Conservation (phyloP, 176 grass and related monocot species). For the Pharus latifolius region DNA sequence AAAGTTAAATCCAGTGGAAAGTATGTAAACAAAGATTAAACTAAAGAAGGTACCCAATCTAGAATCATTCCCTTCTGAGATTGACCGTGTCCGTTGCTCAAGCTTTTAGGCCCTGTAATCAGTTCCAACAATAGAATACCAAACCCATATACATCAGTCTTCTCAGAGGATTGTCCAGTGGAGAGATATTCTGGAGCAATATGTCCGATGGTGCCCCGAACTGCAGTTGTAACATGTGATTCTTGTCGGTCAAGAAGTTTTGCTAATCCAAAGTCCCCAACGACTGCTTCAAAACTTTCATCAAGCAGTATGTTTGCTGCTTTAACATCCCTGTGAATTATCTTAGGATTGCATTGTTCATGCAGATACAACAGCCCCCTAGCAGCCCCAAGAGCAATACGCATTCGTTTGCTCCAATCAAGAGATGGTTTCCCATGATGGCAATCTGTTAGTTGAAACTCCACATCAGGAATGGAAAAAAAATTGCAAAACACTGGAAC, state of each 20-base stretch:
- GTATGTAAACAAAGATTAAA: not conserved
- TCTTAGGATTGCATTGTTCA: slow-evolving; percentile 97
- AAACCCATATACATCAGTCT: slow-evolving; percentile 96
- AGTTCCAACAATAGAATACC: slow-evolving; percentile 92
- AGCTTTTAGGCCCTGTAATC: slow-evolving; percentile 76
- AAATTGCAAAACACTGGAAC: not conserved
- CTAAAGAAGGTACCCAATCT: slow-evolving; percentile 59
- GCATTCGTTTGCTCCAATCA: slow-evolving; percentile 87
- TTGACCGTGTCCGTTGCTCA: slow-evolving; percentile 63
- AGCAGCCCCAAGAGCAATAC: slow-evolving; percentile 74
- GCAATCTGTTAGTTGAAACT: slow-evolving; percentile 43
- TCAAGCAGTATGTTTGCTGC: slow-evolving; percentile 95
- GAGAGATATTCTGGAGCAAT: slow-evolving; percentile 99
- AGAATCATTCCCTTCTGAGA: slow-evolving; percentile 90
- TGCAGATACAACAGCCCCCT: slow-evolving; percentile 89
- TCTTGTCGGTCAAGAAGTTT: slow-evolving; percentile 89
- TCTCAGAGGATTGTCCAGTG: slow-evolving; percentile 91
- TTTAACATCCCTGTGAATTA: slow-evolving; percentile 95
- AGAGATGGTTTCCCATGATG: slow-evolving; percentile 56
- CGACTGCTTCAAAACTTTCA: slow-evolving; percentile 75
- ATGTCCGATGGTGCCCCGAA: slow-evolving; percentile 85
- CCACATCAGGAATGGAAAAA: not conserved
- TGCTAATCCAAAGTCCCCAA: slow-evolving; percentile 96
- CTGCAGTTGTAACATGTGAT: slow-evolving; percentile 91
- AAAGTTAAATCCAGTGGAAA: not conserved